Base-by-base conservation (phyloP, 169 alveolate genomes). In the Cryptosporidium meleagridis region DNA sequence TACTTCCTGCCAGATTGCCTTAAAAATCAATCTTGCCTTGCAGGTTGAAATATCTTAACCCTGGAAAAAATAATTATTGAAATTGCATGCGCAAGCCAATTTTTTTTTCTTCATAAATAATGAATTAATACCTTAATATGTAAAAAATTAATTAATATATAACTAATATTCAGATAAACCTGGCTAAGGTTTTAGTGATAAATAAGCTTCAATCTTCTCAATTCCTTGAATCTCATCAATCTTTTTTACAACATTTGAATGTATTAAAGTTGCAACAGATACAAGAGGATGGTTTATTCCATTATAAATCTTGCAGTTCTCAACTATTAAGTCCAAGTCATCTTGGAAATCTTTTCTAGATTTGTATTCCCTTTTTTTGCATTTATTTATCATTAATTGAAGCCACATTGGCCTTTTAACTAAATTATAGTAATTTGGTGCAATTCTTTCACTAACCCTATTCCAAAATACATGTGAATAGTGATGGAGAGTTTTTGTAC, bases 391-490 rank as follows among this genome's bases (percentile, higher is more conserved):
- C 72, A 95, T 68, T 59, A 92, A 91, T 26, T 94, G 92, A 45
- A 95, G 71, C 95, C 97, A 95, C 95, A 95, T 94, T 59, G 97
- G 97, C 51, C 84, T 72, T 92, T 93, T 85, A 31, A 95, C 95
- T 10, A 95, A 68, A 70, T 87, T 75, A 84, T 94, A 95, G 75
- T 95, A 95, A 65, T 93, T 93, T 5, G 97, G 97, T 16, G 97
- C 97, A 52, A 92, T 91, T 51, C 94, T 87, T 69, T 95, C 97
- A 31, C 95, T 94, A 48, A 95, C 93, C 41, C 96, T 70, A 37
- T 86, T 65, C 87, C 93, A 85, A 70, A 95, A 95, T 1, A 95
- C 95, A 93, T 92, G 94, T 70, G 86, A 84, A 21, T 70, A 65
- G 69, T 71, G 93, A 45, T 84, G 86, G 3, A 87, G 21, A 33